Conservation (phyloP, 139 green algal genomes). For the Chlamydomonas schloesseri region DNA sequence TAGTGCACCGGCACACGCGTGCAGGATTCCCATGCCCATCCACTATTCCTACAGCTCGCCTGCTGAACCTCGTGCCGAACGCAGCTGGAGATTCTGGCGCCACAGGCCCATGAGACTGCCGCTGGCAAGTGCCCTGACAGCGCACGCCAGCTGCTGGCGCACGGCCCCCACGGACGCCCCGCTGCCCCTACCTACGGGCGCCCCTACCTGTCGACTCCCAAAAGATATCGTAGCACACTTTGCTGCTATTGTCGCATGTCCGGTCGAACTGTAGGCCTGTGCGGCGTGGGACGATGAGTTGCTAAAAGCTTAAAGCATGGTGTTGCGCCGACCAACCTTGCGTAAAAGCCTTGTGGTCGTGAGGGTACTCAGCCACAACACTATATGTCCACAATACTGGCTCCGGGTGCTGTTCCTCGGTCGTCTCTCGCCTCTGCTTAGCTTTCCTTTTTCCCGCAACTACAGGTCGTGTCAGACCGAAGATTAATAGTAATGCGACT, state of each 20-base stretch:
- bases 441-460: not conserved
- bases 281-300: not conserved
- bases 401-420: not conserved
- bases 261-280: slow-evolving; percentile 79
- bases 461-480: not conserved
- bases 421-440: slow-evolving; percentile 1
- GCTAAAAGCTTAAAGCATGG: not conserved
- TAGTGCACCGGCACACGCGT: too few relatives aligned
- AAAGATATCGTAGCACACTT: slow-evolving; percentile 73
- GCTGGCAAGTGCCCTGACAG: too few relatives aligned
- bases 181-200: too few relatives aligned
- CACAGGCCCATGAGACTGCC: too few relatives aligned
- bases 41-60: too few relatives aligned
- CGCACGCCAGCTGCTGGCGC: too few relatives aligned
- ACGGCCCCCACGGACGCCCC: too few relatives aligned
- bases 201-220: slow-evolving; percentile 84
- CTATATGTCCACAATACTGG: slow-evolving; percentile 59
- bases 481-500: not conserved
- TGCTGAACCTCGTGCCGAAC: too few relatives aligned
- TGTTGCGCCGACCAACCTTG: slow-evolving; percentile 65
- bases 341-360: slow-evolving; percentile 88
- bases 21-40: too few relatives aligned
- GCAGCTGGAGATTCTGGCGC: too few relatives aligned
- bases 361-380: slow-evolving; percentile 73
- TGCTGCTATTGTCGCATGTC: slow-evolving; percentile 55